Percentiles rank a stretch among this genome's conserved stretches.
phyloP scores from a whole-genome alignment of 2,329 filamentous ascomycete genomes.

The Bipolaris oryzae region DNA sequence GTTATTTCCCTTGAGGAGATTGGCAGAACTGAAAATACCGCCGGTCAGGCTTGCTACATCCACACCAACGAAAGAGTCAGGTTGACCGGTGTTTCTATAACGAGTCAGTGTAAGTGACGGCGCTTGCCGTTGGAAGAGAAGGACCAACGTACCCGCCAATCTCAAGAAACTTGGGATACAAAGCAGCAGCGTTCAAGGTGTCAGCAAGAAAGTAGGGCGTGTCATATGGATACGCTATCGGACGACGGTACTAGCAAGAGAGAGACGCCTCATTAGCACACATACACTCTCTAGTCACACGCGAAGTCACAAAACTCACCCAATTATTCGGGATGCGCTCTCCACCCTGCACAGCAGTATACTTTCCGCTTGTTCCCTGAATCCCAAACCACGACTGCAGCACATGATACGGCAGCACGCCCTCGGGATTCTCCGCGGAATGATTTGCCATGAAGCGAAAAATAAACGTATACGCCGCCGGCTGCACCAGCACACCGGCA shows the following conservation, averaged over 20 bases:
- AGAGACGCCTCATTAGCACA: background rate
- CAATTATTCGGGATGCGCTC: conserved; percentile 32
- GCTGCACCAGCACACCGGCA: conserved; percentile 30
- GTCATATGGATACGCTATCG: conserved; percentile 31
- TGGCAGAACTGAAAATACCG: conserved; percentile 22
- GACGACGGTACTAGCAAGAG: conserved; percentile 25
- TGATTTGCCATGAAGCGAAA: conserved; percentile 38
- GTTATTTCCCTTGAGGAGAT: conserved; percentile 27
- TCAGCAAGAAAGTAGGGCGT: conserved; percentile 28
- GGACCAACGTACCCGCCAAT: conserved; percentile 23
- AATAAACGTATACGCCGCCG: conserved; percentile 35
- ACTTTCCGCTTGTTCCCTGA: conserved; percentile 20
- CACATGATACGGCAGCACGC: conserved; percentile 21
- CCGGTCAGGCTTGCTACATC: conserved; percentile 25
- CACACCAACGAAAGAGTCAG: conserved; percentile 30
- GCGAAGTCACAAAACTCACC: conserved; percentile 5
- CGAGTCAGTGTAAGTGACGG: background rate
- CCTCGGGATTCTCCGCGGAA: conserved; percentile 23
- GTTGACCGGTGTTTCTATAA: conserved; percentile 28
- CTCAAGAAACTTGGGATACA: conserved; percentile 32
- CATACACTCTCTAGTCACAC: background rate
- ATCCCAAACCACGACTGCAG: conserved; percentile 35
- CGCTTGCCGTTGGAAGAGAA: background rate
- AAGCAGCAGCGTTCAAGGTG: conserved; percentile 21
- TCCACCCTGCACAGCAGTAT: conserved; percentile 23